Conservation (phyloP, 2,329 filamentous ascomycete genomes). For the Metarhizium humberi region DNA sequence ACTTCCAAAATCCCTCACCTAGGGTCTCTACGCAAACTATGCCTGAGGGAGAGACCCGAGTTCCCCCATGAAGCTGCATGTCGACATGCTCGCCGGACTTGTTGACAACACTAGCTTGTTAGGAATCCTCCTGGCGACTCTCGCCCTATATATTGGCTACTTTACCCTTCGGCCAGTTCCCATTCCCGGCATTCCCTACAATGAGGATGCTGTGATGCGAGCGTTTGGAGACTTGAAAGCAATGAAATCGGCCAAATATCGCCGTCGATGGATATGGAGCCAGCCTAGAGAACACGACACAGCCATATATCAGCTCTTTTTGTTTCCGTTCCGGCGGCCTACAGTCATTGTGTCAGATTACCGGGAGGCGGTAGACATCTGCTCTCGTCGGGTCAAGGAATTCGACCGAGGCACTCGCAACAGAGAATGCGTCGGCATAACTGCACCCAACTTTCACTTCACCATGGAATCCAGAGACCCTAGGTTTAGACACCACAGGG, state of each 20-base stretch:
- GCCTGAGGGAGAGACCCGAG: not conserved
- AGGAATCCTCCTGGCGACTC: not conserved
- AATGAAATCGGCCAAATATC: constrained; percentile 10
- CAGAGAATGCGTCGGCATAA: constrained; percentile 14
- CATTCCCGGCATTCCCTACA: constrained; percentile 18
- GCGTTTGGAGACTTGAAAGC: constrained; percentile 15
- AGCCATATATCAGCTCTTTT: constrained; percentile 24
- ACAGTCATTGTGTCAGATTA: constrained; percentile 23
- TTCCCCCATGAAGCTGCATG: not conserved
- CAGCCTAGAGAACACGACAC: constrained; percentile 16
- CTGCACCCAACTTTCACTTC: constrained; percentile 22
- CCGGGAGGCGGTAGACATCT: constrained; percentile 22
- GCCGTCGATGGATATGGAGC: constrained; percentile 17
- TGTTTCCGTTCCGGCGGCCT: constrained; percentile 21
- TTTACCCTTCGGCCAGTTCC: constrained; percentile 11
- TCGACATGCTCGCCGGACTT: not conserved
- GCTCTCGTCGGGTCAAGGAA: constrained; percentile 20
- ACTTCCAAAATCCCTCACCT: too few species aligned
- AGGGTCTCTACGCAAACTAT: not conserved
- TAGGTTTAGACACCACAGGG: constrained; percentile 21
- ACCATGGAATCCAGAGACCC: constrained; percentile 21
- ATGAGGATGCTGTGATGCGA: constrained; percentile 9
- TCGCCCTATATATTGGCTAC: constrained; percentile 5
- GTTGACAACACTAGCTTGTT: not conserved
- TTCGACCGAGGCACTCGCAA: constrained; percentile 21